Percentiles rank a stretch among this genome's conserved stretches.
Evolutionary conservation across 2,329 filamentous ascomycete species (phyloP).

Genomic region (Verticillium nonalfalfae): DNA sequence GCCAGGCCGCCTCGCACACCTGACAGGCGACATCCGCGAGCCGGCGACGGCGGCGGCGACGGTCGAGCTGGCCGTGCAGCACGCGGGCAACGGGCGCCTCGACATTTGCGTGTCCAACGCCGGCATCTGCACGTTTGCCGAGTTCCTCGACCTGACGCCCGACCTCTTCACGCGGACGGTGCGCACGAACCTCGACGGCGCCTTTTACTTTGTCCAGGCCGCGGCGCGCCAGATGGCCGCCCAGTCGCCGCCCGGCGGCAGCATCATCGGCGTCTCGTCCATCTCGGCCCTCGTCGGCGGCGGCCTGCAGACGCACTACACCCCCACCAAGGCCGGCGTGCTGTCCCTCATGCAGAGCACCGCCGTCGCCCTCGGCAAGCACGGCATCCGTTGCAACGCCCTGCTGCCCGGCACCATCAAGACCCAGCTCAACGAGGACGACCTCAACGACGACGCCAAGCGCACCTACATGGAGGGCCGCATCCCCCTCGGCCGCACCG

Average conservation of each 20-base stretch:
- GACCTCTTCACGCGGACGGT: constrained; percentile 68
- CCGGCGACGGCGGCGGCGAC: constrained; percentile 65
- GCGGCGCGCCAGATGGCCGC: constrained; percentile 75
- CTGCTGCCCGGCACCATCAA: constrained; percentile 76
- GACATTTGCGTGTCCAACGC: constrained; percentile 86
- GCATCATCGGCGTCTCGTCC: constrained; percentile 71
- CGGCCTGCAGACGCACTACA: constrained; percentile 76
- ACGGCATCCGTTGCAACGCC: constrained; percentile 77
- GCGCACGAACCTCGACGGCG: constrained; percentile 75
- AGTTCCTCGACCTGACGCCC: constrained; percentile 70
- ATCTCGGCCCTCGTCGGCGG: constrained; percentile 75
- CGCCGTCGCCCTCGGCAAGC: constrained; percentile 69
- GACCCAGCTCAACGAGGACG: constrained; percentile 79
- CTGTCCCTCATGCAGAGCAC: constrained; percentile 77
- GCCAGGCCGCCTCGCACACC: constrained; percentile 54
- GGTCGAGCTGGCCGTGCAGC: constrained; percentile 57
- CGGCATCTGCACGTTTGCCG: constrained; percentile 80
- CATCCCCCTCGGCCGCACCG: constrained; percentile 73
- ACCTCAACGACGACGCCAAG: constrained; percentile 69
- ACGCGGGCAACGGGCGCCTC: constrained; percentile 49
- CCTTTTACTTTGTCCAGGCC: constrained; percentile 84
- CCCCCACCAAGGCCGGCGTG: constrained; percentile 81
- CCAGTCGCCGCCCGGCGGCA: constrained; percentile 62
- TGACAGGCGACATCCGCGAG: constrained; percentile 72
- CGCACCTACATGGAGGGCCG: constrained; percentile 71